Evolutionary conservation across 768 basidiomycete genomes (phyloP).

Genomic region (Pseudohyphozyma bogoriensis): DNA sequence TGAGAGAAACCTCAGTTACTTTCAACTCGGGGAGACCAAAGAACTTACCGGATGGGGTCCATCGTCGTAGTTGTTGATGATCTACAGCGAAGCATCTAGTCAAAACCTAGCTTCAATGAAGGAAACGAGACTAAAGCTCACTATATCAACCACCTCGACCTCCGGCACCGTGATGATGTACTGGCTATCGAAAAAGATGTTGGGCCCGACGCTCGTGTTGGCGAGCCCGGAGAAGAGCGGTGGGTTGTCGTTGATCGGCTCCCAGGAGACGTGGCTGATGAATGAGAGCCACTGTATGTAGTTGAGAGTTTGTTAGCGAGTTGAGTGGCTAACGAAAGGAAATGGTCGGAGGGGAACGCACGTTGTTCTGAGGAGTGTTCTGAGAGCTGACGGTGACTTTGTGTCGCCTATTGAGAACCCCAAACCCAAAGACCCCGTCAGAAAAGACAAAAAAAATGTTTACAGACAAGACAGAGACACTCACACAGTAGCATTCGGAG

Average conservation of each 20-base stretch:
- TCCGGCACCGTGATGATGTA: slow-evolving; percentile 18
- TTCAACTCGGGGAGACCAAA: slow-evolving; percentile 1
- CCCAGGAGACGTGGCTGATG: slow-evolving; percentile 7
- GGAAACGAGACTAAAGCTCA: too few relatives aligned
- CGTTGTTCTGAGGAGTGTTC: neutral
- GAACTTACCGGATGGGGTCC: slow-evolving; percentile 37
- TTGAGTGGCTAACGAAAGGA: neutral
- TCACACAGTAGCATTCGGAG: neutral
- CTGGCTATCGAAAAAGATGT: slow-evolving; percentile 6
- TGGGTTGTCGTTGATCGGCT: neutral
- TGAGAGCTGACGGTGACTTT: neutral
- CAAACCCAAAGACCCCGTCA: too few relatives aligned
- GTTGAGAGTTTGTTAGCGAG: neutral
- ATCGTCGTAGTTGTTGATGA: slow-evolving; percentile 35
- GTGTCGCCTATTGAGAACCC: neutral
- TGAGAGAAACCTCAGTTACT: neutral
- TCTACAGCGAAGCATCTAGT: too few relatives aligned
- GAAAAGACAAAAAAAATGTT: too few relatives aligned
- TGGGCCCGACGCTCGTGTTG: neutral
- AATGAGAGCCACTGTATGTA: slow-evolving; percentile 11
- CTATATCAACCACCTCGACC: slow-evolving; percentile 20
- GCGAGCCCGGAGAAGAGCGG: neutral
- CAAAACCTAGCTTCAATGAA: too few relatives aligned
- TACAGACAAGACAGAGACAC: neutral
- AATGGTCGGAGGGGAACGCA: neutral